Percentiles rank a stretch among this genome's conserved stretches.
Conservation (phyloP, 345 rosid genomes). For the Arabidopsis arenosa region DNA sequence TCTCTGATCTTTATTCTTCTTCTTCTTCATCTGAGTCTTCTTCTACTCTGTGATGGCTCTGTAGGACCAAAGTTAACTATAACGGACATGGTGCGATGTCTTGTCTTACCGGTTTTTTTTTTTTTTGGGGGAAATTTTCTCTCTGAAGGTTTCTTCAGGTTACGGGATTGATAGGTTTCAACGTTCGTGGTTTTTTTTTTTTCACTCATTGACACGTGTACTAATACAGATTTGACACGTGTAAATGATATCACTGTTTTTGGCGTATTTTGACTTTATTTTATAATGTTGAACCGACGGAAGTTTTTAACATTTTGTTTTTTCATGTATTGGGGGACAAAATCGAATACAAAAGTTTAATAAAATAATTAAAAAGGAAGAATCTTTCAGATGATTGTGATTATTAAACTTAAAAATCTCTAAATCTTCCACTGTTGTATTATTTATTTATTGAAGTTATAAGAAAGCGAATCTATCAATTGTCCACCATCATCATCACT, state of each 20-base stretch:
- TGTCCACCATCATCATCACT: slow-evolving; percentile 17
- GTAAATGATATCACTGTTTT: slow-evolving; percentile 8
- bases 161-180: slow-evolving; percentile 30
- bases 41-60: slow-evolving; percentile 32
- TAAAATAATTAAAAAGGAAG: slow-evolving; percentile 32
- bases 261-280: slow-evolving; percentile 28
- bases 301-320: slow-evolving; percentile 4
- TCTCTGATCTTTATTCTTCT: slow-evolving; percentile 31
- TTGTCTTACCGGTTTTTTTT: slow-evolving; percentile 68
- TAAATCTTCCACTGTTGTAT: slow-evolving; percentile 30
- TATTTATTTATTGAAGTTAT: not conserved
- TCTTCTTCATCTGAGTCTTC: slow-evolving; percentile 13
- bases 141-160: slow-evolving; percentile 23
- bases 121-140: not conserved
- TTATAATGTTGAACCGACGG: slow-evolving; percentile 41
- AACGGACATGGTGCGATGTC: slow-evolving; percentile 45
- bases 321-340: slow-evolving; percentile 26
- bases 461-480: slow-evolving; percentile 36
- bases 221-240: not conserved
- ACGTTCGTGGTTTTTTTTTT: not conserved
- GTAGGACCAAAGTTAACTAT: slow-evolving; percentile 59
- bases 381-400: slow-evolving; percentile 38
- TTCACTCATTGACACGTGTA: slow-evolving; percentile 24
- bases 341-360: slow-evolving; percentile 33
- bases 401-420: slow-evolving; percentile 4